Evolutionary conservation across 78 protist genomes (phyloP), one percentile per base, ranked within the genome.

Genomic region (Tieghemostelium lacteum): DNA sequence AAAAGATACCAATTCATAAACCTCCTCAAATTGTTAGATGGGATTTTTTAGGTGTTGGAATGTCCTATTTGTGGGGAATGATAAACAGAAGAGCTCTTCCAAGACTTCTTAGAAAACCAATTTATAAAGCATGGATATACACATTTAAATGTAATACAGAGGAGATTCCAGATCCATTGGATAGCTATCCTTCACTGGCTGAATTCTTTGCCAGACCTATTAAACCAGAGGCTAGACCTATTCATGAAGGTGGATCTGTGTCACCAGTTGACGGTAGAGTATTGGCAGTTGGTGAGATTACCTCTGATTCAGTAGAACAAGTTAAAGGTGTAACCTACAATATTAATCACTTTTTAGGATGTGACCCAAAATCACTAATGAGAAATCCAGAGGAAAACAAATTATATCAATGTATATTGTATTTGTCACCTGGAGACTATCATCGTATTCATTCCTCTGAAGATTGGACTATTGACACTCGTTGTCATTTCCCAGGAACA

Each of bases 361-460:
- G 80, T 52, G 85, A 85, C 63, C 71, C 92, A 69, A 55, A 31
- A 40, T 49, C 89, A 2, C 67, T 75, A 8, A 52, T 71, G 37
- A 31, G 57, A 55, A 76, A 72, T 42, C n/a, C n/a, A n/a, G 34
- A 50, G 52, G 52, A 70, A 20, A 77, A 64, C 4, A 93, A 95
- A 63, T 64, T 92, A 26, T 94, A 64, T 34, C 95, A 93, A 74
- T 66, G 76, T 49, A 93, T 96, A 40, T 63, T 96, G 20, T 96
- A 93, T 55, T 69, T 96, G 34, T 63, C 89, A 0, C 97, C 97
- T 3, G 96, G 97, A n/a, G 96, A 96, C 55, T 96, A 96, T 62
- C 97, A 96, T 60, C 37, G 96, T 24, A 76, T 92, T 42, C 97
- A 96, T 73, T 86, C 95, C 31, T 91, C 96, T 6, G 95, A 75